These are phyloP conservation scores for Cercospora beticola DNA, from an alignment of 2,329 filamentous ascomycete species.

Conservation along the genomic window DNA sequence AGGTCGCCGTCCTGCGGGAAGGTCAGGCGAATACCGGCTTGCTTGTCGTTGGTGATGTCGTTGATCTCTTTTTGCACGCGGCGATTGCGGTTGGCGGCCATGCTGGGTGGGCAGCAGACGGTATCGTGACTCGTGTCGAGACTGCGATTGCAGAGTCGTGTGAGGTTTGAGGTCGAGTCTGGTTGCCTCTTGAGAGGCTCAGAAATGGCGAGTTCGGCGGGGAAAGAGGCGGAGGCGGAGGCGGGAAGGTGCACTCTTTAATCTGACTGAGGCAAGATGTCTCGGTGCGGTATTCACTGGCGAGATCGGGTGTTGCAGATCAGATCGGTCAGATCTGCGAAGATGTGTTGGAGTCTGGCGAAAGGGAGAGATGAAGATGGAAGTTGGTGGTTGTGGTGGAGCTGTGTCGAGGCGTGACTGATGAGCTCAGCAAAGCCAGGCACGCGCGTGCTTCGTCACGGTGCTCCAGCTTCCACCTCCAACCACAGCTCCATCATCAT, in stretches of 20 bases:
- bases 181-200: constrained; percentile 2
- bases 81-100: constrained; percentile 58
- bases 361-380: background rate
- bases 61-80: constrained; percentile 72
- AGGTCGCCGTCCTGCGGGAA: constrained; percentile 57
- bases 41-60: constrained; percentile 71
- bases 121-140: background rate
- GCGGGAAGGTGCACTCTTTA: background rate
- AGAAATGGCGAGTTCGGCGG: background rate
- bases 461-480: background rate
- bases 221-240: background rate
- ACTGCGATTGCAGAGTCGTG: background rate
- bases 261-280: background rate
- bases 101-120: constrained; percentile 16
- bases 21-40: constrained; percentile 70
- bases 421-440: constrained; percentile 4
- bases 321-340: background rate
- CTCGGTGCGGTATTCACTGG: background rate
- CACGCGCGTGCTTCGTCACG: constrained; percentile 21
- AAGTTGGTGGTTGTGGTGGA: background rate
- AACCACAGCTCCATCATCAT: constrained; percentile 9
- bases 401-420: background rate
- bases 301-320: background rate
- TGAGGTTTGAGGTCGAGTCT: background rate
- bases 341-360: background rate